Evolutionary conservation across 2,329 filamentous ascomycete species (phyloP), one percentile per base, ranked within the genome.

Genomic region (Ascochyta pisi): DNA sequence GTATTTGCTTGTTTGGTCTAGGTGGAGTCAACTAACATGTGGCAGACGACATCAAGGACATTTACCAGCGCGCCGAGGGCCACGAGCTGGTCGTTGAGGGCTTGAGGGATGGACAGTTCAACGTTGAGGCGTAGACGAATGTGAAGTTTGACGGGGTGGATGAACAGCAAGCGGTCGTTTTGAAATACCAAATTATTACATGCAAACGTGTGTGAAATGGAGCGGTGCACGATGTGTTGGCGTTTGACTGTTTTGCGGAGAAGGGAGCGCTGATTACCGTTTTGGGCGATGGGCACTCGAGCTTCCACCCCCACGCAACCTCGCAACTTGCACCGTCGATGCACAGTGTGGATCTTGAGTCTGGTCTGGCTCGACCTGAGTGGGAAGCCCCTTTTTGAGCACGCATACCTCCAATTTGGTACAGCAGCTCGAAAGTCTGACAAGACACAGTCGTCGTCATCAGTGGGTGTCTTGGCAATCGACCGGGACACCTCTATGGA

Each of bases 31-130:
- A 42, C 51, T 70, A 45, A 73, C 38, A 41, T 15, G 1, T 82
- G 3, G 85, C 84, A 80, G 95, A 97, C 76, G 94, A 99, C 77
- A 93, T 99, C 73, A 89, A 89, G 81, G 91, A 98, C 76, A 91
- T 99, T 69, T 99, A 96, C 82, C 84, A 81, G 67, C 88, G 95
- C 69, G 89, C 89, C 66, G 86, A 89, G 59, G 92, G 92, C 51
- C 87, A 96, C 76, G 91, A 95, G 76, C 82, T 97, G 66, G 89
- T 91, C 72, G 92, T 97, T 49, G 91, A 96, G 79, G 91, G 91
- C 49, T 81, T 96, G 71, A 86, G 92, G 75, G 91, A 96, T 71
- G 90, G 89, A 39, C 86, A 86, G 60, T 76, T 87, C 74, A 89
- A 92, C 62, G 82, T 86, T 16, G 88, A 91, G 50, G 69, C 74